phyloP scores from a whole-genome alignment of 2,329 filamentous ascomycete species.

The Penicillium griseofulvum region DNA sequence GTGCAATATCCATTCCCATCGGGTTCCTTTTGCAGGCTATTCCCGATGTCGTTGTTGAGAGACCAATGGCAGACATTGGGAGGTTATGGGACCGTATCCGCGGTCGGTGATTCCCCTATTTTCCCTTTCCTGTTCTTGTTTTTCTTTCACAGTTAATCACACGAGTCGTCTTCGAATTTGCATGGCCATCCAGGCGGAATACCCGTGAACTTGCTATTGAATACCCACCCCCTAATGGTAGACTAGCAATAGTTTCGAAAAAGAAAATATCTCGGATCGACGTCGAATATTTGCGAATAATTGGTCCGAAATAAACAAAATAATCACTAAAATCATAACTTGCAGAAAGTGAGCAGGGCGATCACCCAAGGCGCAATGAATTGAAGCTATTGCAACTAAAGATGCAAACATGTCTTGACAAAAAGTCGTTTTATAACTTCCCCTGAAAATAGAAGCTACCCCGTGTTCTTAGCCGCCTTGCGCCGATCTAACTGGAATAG shows the following conservation, averaged over 20 bases:
- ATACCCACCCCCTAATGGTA: constrained; percentile 22
- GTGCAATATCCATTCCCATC: constrained; percentile 52
- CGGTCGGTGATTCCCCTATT: not conserved
- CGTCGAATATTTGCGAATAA: constrained; percentile 47
- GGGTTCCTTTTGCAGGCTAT: constrained; percentile 17
- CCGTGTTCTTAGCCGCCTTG: not conserved
- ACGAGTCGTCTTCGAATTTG: not conserved
- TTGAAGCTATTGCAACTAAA: not conserved
- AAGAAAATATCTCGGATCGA: constrained; percentile 43
- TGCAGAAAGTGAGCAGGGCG: not conserved
- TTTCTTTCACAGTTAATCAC: not conserved
- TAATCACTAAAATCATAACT: not conserved
- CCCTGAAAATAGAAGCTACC: not conserved
- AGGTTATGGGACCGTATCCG: not conserved
- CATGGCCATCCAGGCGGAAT: not conserved
- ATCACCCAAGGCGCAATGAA: not conserved
- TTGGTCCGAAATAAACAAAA: not conserved
- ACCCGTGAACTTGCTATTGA: not conserved
- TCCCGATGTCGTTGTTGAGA: constrained; percentile 3
- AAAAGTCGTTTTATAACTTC: too few relatives aligned
- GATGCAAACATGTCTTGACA: too few relatives aligned
- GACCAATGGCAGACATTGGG: not conserved
- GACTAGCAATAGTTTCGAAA: constrained; percentile 43
- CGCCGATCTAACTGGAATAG: not conserved
- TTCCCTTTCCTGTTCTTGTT: not conserved